A percentile compares a stretch with the other conserved stretches of the same genome.
Conservation (phyloP, 495 filamentous ascomycete genomes). For the Hypoxylon fuscum region DNA sequence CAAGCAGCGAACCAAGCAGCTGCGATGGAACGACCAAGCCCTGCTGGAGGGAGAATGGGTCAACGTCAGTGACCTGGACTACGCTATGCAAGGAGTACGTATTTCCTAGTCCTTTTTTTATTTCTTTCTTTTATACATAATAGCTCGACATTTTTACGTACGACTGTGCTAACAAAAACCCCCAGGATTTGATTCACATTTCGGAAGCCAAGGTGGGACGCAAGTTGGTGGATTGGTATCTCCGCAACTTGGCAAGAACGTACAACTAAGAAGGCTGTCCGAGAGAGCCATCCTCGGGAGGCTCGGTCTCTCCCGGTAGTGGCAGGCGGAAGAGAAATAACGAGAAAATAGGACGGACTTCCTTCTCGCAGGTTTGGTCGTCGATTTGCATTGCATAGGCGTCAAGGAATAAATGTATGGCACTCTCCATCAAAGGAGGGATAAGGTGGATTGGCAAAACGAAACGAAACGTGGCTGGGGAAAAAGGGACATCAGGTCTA, state of each 20-base stretch:
- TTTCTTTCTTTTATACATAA: not conserved
- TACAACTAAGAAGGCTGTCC: constrained; percentile 60
- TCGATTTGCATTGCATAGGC: constrained; percentile 43
- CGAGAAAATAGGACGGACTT: constrained; percentile 12
- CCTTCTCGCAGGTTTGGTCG: constrained; percentile 23
- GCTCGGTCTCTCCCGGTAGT: constrained; percentile 6
- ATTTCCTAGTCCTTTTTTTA: constrained; percentile 6
- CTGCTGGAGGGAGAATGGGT: constrained; percentile 91
- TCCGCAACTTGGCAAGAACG: constrained; percentile 92
- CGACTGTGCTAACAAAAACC: constrained; percentile 38
- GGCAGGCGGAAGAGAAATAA: not conserved
- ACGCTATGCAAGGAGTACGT: constrained; percentile 90
- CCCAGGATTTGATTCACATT: constrained; percentile 91
- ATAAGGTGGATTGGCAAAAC: not conserved
- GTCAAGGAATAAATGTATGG: constrained; percentile 22
- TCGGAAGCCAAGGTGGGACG: constrained; percentile 98
- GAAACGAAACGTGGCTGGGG: not conserved
- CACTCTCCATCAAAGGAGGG: not conserved
- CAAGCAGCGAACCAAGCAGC: constrained; percentile 97
- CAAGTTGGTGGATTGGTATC: constrained; percentile 97
- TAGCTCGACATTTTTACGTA: constrained; percentile 28
- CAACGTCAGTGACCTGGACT: constrained; percentile 92
- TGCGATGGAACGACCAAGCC: constrained; percentile 90
- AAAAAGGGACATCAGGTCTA: not conserved
- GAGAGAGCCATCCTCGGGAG: constrained; percentile 5